Evolutionary conservation across 305 asterid genomes (phyloP), one percentile per base, ranked within the genome.

Genomic region (Fraxinus baroniana): DNA sequence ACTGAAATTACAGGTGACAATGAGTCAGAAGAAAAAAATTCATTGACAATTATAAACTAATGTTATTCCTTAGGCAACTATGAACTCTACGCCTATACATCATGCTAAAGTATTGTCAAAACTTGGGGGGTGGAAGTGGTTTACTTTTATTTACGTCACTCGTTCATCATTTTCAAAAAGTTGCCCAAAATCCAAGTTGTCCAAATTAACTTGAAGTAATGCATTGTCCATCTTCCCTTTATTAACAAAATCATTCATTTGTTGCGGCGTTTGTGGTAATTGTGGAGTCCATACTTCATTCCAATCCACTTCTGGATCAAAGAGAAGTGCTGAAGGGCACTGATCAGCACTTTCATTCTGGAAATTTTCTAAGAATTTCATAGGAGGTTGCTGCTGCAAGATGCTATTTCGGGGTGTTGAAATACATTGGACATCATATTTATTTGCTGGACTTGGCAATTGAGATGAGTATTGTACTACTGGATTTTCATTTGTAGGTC

Each of bases 131-230:
- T 60, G 30, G 15, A 15, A 20, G 30, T 60, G 70, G 70, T 60
- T 20, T 20, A 60, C 70, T 60, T 60, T 7, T 60, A 60, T 60
- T 20, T 20, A 60, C 70, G 7, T 60, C 28, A 57, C 6, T 57
- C 68, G 83, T 79, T 77, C 77, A 76, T 86, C 80, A n/a, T 62
- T 76, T 41, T 71, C 32, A 35, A 85, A 85, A 32, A 79, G 0
- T 68, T 12, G 81, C 49, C 71, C 71, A 35, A 83, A 83, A 20
- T 80, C 85, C 28, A 89, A 80, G 57, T 82, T 86, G 15, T 62
- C 79, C 82, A 86, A 80, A 71, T 81, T 82, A 73, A 81, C 77
- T 22, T 62, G 79, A 84, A 76, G 39, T 18, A 46, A 82, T 10
- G 85, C 5, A 57, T 81, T 82, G 37, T 81, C 87, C 26, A 33